Evolutionary conservation across 495 filamentous ascomycete species (phyloP).

Genomic region (Collariella sp.): DNA sequence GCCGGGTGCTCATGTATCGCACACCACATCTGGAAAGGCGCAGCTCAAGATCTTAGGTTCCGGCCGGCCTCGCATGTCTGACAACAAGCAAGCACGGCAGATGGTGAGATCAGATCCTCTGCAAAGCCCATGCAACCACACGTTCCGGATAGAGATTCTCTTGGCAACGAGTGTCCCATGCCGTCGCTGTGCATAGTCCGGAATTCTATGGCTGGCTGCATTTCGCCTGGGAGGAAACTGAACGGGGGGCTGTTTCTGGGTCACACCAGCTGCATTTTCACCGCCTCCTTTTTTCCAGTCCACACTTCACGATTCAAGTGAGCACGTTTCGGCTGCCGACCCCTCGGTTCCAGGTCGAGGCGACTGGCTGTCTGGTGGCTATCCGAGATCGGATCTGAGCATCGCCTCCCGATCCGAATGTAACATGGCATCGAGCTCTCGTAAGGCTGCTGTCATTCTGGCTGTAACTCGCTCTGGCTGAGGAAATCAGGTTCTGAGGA

Average conservation of each 20-base stretch:
- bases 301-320: too few species aligned
- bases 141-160: background rate
- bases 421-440: background rate
- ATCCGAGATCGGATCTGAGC: conserved; percentile 1
- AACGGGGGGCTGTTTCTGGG: background rate
- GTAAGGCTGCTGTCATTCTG: background rate
- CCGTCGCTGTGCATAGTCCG: too few species aligned
- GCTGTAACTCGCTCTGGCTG: too few species aligned
- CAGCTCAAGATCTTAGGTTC: too few species aligned
- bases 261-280: background rate
- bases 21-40: too few species aligned
- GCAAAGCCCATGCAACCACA: conserved; percentile 8
- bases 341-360: background rate
- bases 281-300: background rate
- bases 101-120: conserved; percentile 10
- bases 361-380: background rate
- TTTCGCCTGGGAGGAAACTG: background rate
- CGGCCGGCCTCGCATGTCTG: background rate
- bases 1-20: too few species aligned
- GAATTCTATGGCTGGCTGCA: background rate
- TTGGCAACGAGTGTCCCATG: too few species aligned
- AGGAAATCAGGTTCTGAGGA: too few species aligned
- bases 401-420: background rate
- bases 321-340: background rate
- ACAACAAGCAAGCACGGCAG: background rate